These are phyloP conservation scores for Calvatia gigantea DNA, from an alignment of 768 basidiomycete genomes.

Conservation along the genomic window DNA sequence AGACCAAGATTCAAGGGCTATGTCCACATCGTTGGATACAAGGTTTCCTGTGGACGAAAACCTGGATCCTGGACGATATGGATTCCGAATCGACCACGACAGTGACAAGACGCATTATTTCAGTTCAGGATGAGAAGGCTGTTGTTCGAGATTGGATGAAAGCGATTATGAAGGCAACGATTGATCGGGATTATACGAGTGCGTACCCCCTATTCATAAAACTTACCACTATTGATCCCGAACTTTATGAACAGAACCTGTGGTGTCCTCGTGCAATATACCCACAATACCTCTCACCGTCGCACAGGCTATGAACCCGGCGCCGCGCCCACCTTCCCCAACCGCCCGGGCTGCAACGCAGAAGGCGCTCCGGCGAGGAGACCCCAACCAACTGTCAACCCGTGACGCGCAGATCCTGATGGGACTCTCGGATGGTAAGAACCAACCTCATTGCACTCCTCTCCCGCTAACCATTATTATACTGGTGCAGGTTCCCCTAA, in stretches of 20 bases:
- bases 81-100: constrained; percentile 92
- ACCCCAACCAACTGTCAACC: constrained; percentile 76
- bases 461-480: constrained; percentile 45
- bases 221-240: constrained; percentile 14
- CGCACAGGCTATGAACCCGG: constrained; percentile 95
- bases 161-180: constrained; percentile 98
- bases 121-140: constrained; percentile 83
- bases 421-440: constrained; percentile 46
- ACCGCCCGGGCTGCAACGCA: constrained; percentile 84
- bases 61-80: constrained; percentile 88
- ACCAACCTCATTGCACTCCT: constrained; percentile 50
- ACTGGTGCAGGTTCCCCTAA: constrained; percentile 17
- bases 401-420: constrained; percentile 78
- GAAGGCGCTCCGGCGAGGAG: constrained; percentile 79
- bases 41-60: constrained; percentile 91
- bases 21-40: constrained; percentile 87
- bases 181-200: constrained; percentile 91
- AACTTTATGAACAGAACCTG: constrained; percentile 57
- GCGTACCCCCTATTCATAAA: constrained; percentile 23
- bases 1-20: constrained; percentile 97
- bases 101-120: constrained; percentile 85
- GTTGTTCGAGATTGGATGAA: constrained; percentile 99
- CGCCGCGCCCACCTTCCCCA: constrained; percentile 92
- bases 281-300: constrained; percentile 93
- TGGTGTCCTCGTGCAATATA: constrained; percentile 94